Conservation (phyloP, 2,329 filamentous ascomycete species). For the Trichocomaceae sp. region DNA sequence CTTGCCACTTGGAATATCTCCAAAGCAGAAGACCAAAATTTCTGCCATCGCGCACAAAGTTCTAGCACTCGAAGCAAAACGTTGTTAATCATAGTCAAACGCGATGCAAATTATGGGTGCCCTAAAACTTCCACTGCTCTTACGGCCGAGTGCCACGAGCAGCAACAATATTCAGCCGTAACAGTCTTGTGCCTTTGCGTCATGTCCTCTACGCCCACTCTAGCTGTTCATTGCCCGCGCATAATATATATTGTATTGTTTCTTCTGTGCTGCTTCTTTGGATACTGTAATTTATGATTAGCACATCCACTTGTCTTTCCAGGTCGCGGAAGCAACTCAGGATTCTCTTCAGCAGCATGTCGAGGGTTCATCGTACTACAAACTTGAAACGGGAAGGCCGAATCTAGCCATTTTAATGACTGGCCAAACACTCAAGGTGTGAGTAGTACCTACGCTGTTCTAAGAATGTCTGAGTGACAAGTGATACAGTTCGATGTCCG, state of each 20-base stretch:
- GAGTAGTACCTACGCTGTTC: slow-evolving; percentile 18
- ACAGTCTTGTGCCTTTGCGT: neutral
- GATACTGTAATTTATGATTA: neutral
- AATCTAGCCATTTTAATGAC: slow-evolving; percentile 30
- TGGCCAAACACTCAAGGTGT: slow-evolving; percentile 50
- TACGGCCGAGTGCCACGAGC: neutral
- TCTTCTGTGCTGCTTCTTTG: too few species aligned
- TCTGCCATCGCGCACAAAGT: too few species aligned
- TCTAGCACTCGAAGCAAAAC: too few species aligned
- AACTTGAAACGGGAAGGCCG: neutral
- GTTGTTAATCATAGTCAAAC: too few species aligned
- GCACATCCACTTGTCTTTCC: neutral
- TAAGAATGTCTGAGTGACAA: slow-evolving; percentile 9
- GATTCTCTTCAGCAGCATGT: neutral
- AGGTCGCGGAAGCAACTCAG: neutral
- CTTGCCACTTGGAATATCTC: too few species aligned
- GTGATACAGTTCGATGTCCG: slow-evolving; percentile 57
- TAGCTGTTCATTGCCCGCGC: neutral
- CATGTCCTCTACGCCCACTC: too few species aligned
- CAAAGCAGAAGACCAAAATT: too few species aligned
- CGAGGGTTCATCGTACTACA: neutral
- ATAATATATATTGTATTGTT: neutral
- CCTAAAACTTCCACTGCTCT: too few species aligned
- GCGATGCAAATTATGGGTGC: neutral
- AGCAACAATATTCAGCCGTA: neutral